Base-by-base conservation (phyloP, 805 yeast genomes). In the Vanderwaltozyma verrucispora region DNA sequence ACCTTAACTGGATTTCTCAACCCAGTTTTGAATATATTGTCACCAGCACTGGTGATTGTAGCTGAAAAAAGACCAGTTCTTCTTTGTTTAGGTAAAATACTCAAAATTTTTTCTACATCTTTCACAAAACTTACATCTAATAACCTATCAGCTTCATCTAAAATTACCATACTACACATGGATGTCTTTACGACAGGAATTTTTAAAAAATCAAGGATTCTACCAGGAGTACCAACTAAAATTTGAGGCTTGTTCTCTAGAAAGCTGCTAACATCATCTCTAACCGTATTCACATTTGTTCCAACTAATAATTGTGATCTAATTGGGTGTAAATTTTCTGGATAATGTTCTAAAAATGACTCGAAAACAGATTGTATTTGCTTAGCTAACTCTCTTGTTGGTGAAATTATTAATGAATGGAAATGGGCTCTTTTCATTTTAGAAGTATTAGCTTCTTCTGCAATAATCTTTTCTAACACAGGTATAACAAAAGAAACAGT, bases 41-140 rank as follows among this genome's bases (percentile, higher is more conserved):
- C 68, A 10, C 92, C 86, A 0, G 95, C 92, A 39, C 83, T 77
- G 6, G 83, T 74, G 35, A 92, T 76, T 0, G 98, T 92, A 2
- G 98, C 98, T 1, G 96, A 86, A 54, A 89, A 89, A 15, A 89
- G 64, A 1, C 97, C 98, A 0, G 94, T 86, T 51, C 98, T 71
- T 51, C 95, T 75, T 62, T 89, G 98, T 47, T 84, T 80, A 0
- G 98, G 98, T 21, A 92, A 63, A 32, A 70, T 56, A 25, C 73
- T 67, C 28, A 89, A 64, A 21, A 89, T 84, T 23, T 69, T 64
- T 30, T 77, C 74, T 30, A 84, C 75, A 31, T 86, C 87, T 30
- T 65, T 67, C 20, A 72, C 74, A 54, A 87, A 86, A 28, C 87
- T 81, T 20, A 77, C 57, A 54, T 88, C 97, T 25, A 89, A 65